Evolutionary conservation across 352 stramenopile species (phyloP), one percentile per base, ranked within the genome.

Genomic region (Globisporangium splendens): DNA sequence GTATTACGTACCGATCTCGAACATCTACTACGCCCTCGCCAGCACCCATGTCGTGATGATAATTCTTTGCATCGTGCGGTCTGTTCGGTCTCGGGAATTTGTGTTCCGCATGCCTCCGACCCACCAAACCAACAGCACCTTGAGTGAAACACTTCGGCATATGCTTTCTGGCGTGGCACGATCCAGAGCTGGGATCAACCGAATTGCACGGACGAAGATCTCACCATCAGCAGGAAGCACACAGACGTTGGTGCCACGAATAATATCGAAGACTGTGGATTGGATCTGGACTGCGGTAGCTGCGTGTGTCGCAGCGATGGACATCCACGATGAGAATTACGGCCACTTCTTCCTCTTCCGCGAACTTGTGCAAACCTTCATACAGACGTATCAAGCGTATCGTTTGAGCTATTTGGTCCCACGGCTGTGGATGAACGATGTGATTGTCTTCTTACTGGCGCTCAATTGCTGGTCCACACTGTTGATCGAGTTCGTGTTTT

Each of bases 351-450:
- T 76, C n/a, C 31, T 80, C 14, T 22, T 47, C 20, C 69, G 69
- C 3, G 69, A 77, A 56, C 57, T 66, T 2, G 24, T 72, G 0
- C 66, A 72, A 42, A 72, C 66, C 3, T 24, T 66, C 5, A 15
- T 75, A 21, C 66, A 75, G 31, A 66, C 63, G 2, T 46, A 44
- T 38, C 63, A 80, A 50, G 66, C 66, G 13, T 66, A 69, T 11
- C 61, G 63, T 0, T 66, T 80, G 57, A 77, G 69, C 48, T 46
- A 24, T 18, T 61, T 66, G 14, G 39, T 73, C 0, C 63, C 66
- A 18, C 61, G 60, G n/a, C 18, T 67, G 12, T 75, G 66, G 58
- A 51, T 80, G 11, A 72, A 80, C n/a, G 62, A 71, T 12, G 67
- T 75, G 13, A 75, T 72, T 46, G 69, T 73, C 17, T 31, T 3